Base-by-base conservation (phyloP, 257 asterid genomes). In the Gentiana dahurica region DNA sequence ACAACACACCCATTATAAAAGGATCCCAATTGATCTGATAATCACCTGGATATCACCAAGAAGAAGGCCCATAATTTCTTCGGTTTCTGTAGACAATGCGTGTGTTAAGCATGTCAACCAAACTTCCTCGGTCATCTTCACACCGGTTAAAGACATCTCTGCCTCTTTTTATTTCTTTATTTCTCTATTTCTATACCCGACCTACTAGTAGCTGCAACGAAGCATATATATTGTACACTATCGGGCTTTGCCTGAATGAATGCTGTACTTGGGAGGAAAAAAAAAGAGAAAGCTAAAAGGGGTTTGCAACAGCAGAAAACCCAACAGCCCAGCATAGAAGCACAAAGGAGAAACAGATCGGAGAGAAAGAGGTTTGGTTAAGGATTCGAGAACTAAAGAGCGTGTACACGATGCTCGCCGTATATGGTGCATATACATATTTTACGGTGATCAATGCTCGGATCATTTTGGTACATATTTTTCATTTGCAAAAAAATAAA, bases 1-100 rank as follows among this genome's bases (percentile, higher is more conserved):
- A 47, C 8, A 66, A 35, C 32, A 53, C 2, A 36, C 6, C 4
- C 11, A 12, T 24, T 36, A 44, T 12, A 32, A 36, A 49, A 32
- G 3, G 4, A 24, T 3, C 39, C n/a, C 8, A 32, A 39, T 24
- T 41, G 8, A 59, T 45, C 51, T 48, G 41, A 39, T 47, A 4
- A 1, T 32, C 54, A 90, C 99, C 97, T 86, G 85, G 66, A 86
- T 81, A 56, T 92, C 99, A 53, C 99, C 99, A 12, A 92, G 95
- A 67, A 92, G 95, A 67, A 92, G 97, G 33, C 99, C 99, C 99
- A 92, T 92, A 71, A 86, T 86, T 82, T 92, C 99, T 71, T 92
- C 99, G 6, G 99, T 92, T 79, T 92, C 99, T 24, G 99, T 92
- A 15, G 99, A 88, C 95, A 92, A 88, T 88, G 99, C 95, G 82